Evolutionary conservation across 139 green algal species (phyloP).

Genomic region (Asterochloris sp.): DNA sequence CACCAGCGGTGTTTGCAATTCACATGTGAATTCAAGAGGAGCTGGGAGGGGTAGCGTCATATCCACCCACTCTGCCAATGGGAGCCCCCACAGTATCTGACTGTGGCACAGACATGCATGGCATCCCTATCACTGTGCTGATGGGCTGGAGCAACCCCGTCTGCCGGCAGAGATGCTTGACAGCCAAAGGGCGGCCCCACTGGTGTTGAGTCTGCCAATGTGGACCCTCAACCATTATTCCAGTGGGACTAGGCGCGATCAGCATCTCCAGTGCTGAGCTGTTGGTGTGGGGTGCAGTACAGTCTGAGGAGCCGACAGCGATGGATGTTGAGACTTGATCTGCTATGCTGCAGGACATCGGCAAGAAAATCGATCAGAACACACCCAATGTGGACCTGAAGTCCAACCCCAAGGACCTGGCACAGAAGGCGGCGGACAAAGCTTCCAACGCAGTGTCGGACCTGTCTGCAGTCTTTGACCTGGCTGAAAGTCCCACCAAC

Average conservation of each 20-base stretch:
- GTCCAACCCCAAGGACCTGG: conserved; percentile 16
- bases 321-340: background rate
- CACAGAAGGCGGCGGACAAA: conserved; percentile 6
- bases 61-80: too few relatives aligned
- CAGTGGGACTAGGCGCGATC: too few relatives aligned
- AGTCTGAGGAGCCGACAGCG: background rate
- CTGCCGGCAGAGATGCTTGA: too few relatives aligned
- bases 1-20: background rate
- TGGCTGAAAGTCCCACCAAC: background rate
- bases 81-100: too few relatives aligned
- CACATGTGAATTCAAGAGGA: too few relatives aligned
- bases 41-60: too few relatives aligned
- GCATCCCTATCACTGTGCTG: too few relatives aligned
- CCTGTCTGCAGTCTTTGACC: conserved; percentile 2
- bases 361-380: background rate
- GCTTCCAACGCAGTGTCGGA: conserved; percentile 8
- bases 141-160: too few relatives aligned
- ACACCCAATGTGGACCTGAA: conserved; percentile 15
- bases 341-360: too few relatives aligned
- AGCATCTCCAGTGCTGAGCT: background rate
- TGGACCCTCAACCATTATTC: background rate
- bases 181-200: too few relatives aligned
- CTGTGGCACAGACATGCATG: too few relatives aligned
- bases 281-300: background rate
- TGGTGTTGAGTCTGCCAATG: background rate